Conservation (phyloP, 148 eudicot genomes). For the Rhododendron simsii region DNA sequence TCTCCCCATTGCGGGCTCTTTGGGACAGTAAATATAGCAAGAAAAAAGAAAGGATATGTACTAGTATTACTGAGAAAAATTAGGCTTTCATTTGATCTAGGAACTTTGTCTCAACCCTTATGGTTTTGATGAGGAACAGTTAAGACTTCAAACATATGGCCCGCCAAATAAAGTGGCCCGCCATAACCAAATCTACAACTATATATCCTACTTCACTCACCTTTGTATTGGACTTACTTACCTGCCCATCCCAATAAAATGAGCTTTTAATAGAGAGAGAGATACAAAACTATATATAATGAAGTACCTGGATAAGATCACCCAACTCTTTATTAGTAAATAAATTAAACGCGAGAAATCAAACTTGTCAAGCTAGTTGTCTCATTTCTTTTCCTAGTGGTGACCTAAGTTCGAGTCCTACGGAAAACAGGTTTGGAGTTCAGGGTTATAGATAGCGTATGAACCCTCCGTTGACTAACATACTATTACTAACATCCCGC, state of each 20-base stretch:
- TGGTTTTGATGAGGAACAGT: background rate
- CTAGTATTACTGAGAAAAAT: background rate
- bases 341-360: no score
- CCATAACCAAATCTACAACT: background rate
- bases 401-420: no score
- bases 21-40: background rate
- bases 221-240: background rate
- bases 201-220: background rate
- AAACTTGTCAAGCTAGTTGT: no score
- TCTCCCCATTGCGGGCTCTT: background rate
- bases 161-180: background rate
- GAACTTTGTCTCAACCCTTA: background rate
- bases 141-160: background rate
- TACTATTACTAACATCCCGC: no score
- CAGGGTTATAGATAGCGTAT: no score
- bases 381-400: no score
- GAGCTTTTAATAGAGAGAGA: background rate
- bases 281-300: no score
- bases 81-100: background rate
- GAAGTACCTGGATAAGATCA: background rate
- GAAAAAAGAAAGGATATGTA: background rate
- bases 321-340: background rate
- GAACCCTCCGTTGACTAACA: no score
- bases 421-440: no score
- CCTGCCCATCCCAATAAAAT: background rate